Evolutionary conservation across 2,329 filamentous ascomycete species (phyloP), one percentile per base, ranked within the genome.

Genomic region (Tolypocladium paradoxum): DNA sequence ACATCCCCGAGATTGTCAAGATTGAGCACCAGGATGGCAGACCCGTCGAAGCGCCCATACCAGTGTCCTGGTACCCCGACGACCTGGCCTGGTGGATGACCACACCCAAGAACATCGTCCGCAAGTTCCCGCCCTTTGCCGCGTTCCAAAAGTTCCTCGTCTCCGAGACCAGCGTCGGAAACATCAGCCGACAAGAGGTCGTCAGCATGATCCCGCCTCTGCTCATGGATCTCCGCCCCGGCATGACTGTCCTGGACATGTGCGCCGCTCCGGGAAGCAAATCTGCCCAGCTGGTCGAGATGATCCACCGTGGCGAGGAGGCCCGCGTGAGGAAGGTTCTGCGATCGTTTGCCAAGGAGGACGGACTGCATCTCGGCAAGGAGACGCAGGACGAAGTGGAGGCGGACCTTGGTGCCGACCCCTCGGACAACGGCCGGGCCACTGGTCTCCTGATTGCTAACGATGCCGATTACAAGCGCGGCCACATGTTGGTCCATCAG

Each of bases 141-240:
- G 87, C 88, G 31, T 97, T 99, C 73, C 93, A 99, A 70, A 95
- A 95, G 68, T 99, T 96, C 75, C 79, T 99, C 50, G 93, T 99
- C 49, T 95, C 92, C 51, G 93, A 99, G 77, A 96, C 93, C 4
- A 90, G 88, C 53, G 90, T 97, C 24, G 93, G 93, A 63, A 99
- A 97, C 69, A 97, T 99, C 64, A 96, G 88, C 71, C 84, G 93
- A 63, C 93, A 99, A 71, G 93, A 99, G 73, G 87, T 96, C 46
- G 93, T 99, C 64, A 96, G 90, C 75, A 99, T 99, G 93, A 97
- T 99, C 57, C 93, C 93, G 29, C 93, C 93, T 29, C 79, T 97
- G 61, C 77, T 97, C 62, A 87, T 99, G 76, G 91, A 97, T 64
- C 78, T 97, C 50, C 83, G 83, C 61, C 91, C 93, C 5, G 89